Base-by-base conservation (phyloP, 164 flowering plant species). In the Magnolia kwangsiensis region DNA sequence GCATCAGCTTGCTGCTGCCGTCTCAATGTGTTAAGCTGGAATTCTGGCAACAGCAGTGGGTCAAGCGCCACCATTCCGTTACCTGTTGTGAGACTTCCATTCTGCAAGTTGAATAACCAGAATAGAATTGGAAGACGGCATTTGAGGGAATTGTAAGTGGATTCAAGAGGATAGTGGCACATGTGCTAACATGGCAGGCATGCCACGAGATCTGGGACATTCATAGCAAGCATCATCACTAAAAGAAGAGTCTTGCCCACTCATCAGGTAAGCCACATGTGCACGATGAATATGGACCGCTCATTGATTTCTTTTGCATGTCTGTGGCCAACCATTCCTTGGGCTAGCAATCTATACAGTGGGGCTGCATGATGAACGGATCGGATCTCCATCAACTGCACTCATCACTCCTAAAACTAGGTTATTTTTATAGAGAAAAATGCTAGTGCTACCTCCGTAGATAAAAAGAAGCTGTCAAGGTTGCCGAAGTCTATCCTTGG, bases 401-500 rank as follows among this genome's bases (percentile, higher is more conserved):
- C 45, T 37, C 45, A 37, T 37, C 0, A 37, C 45, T 37, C 45
- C 45, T 37, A 7, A 37, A 37, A 37, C 4, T 37, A 37, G 45
- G 45, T 37, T 37, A 0, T 37, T 37, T 37, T 37, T 37, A 37
- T 4, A 37, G 45, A 37, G 45, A 37, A 37, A 37, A 37, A 37
- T 37, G 45, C 67, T 8, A n/a, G 63, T 18, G 11, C 81, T 89
- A 94, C 98, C 73, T 91, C 92, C 50, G 83, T 77, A 51, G 90
- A 81, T 63, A 91, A 80, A 55, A 55, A 9, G 64, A 90, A 69
- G 59, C 81, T 81, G 78, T 92, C 94, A 23, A 90, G 82, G 81
- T 85, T 86, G 63, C 50, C 2, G 89, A 90, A 87, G 80, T 90
- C 93, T 64, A 88, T 83, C 80, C 93, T 89, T 23, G 98, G 98